Conservation (phyloP, 179 eudicot genomes). For the Nepenthes alata region DNA sequence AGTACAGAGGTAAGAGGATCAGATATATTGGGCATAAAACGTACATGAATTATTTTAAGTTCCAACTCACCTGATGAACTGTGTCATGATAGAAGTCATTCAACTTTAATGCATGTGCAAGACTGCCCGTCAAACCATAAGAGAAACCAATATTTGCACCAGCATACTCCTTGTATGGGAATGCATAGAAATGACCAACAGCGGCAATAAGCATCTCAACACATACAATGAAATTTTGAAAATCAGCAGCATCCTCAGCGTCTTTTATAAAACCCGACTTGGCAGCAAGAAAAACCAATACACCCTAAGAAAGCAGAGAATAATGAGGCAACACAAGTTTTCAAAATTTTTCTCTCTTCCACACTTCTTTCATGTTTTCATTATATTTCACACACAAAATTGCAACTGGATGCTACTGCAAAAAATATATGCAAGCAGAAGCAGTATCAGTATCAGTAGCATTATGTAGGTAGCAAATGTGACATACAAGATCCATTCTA, state of each 20-base stretch:
- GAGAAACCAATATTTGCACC: slow-evolving; percentile 85
- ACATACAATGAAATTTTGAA: slow-evolving; percentile 76
- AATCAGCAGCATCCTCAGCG: slow-evolving; percentile 74
- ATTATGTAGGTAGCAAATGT: too few relatives aligned
- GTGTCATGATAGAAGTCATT: slow-evolving; percentile 96
- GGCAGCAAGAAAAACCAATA: slow-evolving; percentile 87
- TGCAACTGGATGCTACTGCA: too few relatives aligned
- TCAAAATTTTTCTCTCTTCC: too few relatives aligned
- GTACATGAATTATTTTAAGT: neutral
- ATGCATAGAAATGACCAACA: slow-evolving; percentile 82
- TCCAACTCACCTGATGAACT: slow-evolving; percentile 68
- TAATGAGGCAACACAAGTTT: neutral
- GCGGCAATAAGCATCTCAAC: slow-evolving; percentile 98
- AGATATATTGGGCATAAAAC: neutral
- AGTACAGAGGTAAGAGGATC: neutral
- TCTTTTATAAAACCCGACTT: slow-evolving; percentile 66
- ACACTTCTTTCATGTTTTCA: neutral
- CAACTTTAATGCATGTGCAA: slow-evolving; percentile 76
- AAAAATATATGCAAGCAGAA: too few relatives aligned
- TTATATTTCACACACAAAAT: too few relatives aligned
- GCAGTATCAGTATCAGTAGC: too few relatives aligned
- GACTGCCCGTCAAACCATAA: slow-evolving; percentile 63
- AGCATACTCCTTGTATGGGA: slow-evolving; percentile 97
- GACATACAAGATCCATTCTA: too few relatives aligned
- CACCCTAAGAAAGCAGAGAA: slow-evolving; percentile 42